Conservation (phyloP, 1,139 yeast genomes). For the Ogataea hybrid region DNA sequence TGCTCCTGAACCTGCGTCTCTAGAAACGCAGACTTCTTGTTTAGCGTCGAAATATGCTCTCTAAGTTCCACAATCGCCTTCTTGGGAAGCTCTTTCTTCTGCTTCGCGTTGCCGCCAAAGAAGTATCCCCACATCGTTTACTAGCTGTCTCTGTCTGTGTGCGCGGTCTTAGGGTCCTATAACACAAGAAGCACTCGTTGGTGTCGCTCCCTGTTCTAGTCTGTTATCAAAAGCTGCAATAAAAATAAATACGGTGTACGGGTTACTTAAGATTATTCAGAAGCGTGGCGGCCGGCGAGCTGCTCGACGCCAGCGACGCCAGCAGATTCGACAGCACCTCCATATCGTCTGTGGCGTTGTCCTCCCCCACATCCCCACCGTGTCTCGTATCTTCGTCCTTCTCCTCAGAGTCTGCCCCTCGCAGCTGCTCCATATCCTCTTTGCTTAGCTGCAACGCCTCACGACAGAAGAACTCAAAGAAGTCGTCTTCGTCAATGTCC, state of each 20-base stretch:
- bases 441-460: conserved; percentile 47
- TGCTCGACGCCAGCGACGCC: conserved; percentile 5
- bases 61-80: conserved; percentile 89
- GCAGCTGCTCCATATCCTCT: conserved; percentile 30
- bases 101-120: conserved; percentile 68
- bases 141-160: not conserved
- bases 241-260: conserved; percentile 8
- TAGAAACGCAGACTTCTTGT: conserved; percentile 79
- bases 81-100: conserved; percentile 83
- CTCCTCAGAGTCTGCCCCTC: conserved; percentile 19
- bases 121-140: conserved; percentile 67
- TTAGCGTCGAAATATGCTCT: conserved; percentile 83
- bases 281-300: conserved; percentile 7
- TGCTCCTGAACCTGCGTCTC: conserved; percentile 84
- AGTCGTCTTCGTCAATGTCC: conserved; percentile 57
- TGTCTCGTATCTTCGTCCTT: not conserved
- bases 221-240: conserved; percentile 12
- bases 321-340: conserved; percentile 5
- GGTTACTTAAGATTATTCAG: conserved; percentile 2
- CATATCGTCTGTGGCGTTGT: conserved; percentile 1
- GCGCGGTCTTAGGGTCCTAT: not conserved
- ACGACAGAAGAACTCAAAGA: conserved; percentile 54
- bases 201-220: conserved; percentile 3
- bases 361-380: not conserved
- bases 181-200: not conserved